Conservation (phyloP, 352 stramenopile species). For the Globisporangium solare region DNA sequence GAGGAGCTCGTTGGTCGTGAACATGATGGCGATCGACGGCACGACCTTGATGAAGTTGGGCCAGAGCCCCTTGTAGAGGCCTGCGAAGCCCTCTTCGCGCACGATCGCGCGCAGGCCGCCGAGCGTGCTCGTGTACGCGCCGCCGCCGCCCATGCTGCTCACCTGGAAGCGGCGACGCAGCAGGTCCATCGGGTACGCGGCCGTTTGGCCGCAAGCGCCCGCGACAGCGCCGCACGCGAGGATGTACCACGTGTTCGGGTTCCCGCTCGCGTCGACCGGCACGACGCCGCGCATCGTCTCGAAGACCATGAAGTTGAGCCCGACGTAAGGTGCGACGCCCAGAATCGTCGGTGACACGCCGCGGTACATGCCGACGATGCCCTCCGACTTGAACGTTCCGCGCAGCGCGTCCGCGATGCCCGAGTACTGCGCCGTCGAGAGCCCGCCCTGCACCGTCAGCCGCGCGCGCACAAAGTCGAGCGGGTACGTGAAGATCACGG, state of each 20-base stretch:
- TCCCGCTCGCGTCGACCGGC: constrained; percentile 35
- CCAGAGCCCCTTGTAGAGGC: constrained; percentile 61
- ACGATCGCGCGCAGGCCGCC: constrained; percentile 45
- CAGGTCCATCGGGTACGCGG: constrained; percentile 74
- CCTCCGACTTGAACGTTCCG: constrained; percentile 45
- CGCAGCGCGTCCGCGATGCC: constrained; percentile 58
- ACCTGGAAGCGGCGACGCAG: constrained; percentile 71
- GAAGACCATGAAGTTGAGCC: constrained; percentile 77
- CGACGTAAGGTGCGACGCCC: constrained; percentile 70
- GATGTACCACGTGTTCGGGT: constrained; percentile 51
- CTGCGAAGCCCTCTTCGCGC: constrained; percentile 42
- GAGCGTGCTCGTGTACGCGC: constrained; percentile 47
- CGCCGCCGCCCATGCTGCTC: constrained; percentile 30
- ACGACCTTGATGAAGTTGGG: constrained; percentile 79
- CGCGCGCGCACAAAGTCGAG: constrained; percentile 71
- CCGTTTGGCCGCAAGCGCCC: constrained; percentile 65
- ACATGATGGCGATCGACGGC: constrained; percentile 79
- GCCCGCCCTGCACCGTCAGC: constrained; percentile 60
- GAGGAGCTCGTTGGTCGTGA: constrained; percentile 74
- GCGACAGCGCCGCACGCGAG: constrained; percentile 57
- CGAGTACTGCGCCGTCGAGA: constrained; percentile 55
- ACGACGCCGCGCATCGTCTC: constrained; percentile 47
- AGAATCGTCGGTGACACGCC: constrained; percentile 59
- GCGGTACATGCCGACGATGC: constrained; percentile 51
- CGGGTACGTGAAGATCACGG: constrained; percentile 65